Evolutionary conservation across 495 filamentous ascomycete species (phyloP), one percentile per base, ranked within the genome.

Genomic region (Penicillium nucicola): DNA sequence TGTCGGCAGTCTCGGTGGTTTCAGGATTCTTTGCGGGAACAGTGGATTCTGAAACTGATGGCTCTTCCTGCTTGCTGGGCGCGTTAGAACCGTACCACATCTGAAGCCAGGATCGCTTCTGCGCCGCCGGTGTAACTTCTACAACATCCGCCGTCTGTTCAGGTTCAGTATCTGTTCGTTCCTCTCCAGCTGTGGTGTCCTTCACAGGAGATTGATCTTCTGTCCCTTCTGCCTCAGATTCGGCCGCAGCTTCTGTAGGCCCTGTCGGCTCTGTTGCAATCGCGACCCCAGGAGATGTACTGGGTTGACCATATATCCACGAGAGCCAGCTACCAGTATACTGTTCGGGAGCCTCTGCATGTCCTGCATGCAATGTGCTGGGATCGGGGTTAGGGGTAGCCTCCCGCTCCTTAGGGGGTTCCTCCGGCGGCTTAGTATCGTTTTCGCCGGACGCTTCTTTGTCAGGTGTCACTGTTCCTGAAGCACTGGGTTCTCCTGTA

Each of bases 241-340:
- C 55, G 54, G 19, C 56, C 28, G 67, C 25, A 23, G 55, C 58
- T 50, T 42, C 40, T 39, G 58, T 7, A 30, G 55, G 17, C 19
- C 53, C 53, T 12, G 45, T 8, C 1, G 18, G 19, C 20, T 55
- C 52, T 12, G 42, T 7, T 2, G 18, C 36, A 42, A n/a, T 31
- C 3, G 34, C 14, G 17, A 40, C 19, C 13, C 31, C n/a, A 18
- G 61, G 58, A 19, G 56, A 53, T 4, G 54, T 22, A 14, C 46
- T 25, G 1, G 52, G 44, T 14, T 62, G 31, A 13, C 63, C 67
- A 19, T 80, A 74, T 30, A 85, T 67, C 78, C 83, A 84, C 45
- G 78, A 80, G 25, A 84, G 56, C 84, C 84, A 86, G 20, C 79
- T 74, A 9, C 68, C 20, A 22, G 20, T 70, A 12, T 75, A 51